phyloP scores from a whole-genome alignment of 495 filamentous ascomycete genomes.

The Hypoxylon rickii region DNA sequence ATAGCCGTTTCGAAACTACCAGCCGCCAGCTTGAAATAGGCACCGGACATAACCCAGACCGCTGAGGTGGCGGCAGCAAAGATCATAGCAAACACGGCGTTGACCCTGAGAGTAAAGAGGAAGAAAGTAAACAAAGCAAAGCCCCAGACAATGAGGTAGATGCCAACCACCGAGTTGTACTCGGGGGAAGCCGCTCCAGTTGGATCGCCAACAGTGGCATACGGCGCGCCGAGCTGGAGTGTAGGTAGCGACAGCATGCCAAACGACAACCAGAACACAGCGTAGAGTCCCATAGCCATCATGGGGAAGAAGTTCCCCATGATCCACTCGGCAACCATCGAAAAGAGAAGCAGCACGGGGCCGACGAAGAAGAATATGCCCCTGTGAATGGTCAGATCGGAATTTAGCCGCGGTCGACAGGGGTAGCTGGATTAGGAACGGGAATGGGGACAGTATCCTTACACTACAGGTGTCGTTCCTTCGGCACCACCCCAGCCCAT shows the following conservation, averaged over 20 bases:
- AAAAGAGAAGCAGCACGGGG: conserved; percentile 51
- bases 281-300: conserved; percentile 62
- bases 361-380: conserved; percentile 63
- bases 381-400: conserved; percentile 26
- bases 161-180: conserved; percentile 53
- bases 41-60: conserved; percentile 52
- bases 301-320: conserved; percentile 60
- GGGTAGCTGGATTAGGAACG: conserved; percentile 9
- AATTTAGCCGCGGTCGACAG: conserved; percentile 15
- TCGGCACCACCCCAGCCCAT: conserved; percentile 61
- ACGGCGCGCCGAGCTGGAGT: conserved; percentile 52
- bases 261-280: conserved; percentile 61
- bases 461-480: conserved; percentile 54
- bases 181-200: conserved; percentile 48
- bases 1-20: conserved; percentile 51
- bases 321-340: conserved; percentile 57
- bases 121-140: conserved; percentile 62
- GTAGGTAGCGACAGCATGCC: conserved; percentile 58
- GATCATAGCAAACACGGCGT: conserved; percentile 57
- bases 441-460: conserved; percentile 27
- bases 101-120: conserved; percentile 59
- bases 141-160: conserved; percentile 61
- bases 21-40: conserved; percentile 55
- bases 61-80: conserved; percentile 55
- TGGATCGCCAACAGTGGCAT: conserved; percentile 49